Evolutionary conservation across 768 basidiomycete species (phyloP).

Genomic region (Dioszegia aurantiaca): DNA sequence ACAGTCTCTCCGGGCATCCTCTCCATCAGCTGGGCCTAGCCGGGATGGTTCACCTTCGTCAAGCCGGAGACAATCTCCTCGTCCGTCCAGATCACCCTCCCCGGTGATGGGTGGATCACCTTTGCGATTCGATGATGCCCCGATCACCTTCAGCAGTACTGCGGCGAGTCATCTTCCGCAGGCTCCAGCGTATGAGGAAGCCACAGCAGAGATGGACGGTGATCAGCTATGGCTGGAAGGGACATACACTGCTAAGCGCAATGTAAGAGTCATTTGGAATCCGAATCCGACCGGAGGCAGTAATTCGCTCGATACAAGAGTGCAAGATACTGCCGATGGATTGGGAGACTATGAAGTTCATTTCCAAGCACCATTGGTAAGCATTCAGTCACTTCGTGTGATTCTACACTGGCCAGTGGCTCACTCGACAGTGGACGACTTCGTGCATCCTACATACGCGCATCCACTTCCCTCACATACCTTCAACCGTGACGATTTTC

Average conservation of each 20-base stretch:
- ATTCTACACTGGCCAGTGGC: no score
- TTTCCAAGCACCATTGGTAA: conserved; percentile 17
- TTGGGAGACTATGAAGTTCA: conserved; percentile 16
- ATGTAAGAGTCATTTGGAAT: conserved; percentile 15
- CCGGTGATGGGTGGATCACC: background rate
- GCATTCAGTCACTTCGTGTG: no score
- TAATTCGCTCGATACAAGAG: conserved; percentile 20
- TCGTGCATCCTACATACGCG: conserved; percentile 19
- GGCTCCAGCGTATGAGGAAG: conserved; percentile 11
- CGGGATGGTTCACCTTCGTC: background rate
- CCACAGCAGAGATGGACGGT: background rate
- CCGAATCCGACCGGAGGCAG: conserved; percentile 18
- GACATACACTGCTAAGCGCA: background rate
- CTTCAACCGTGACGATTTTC: conserved; percentile 28
- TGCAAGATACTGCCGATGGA: background rate
- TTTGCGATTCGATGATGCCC: background rate
- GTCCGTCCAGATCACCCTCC: background rate
- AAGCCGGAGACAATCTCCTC: background rate
- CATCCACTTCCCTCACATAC: conserved; percentile 15
- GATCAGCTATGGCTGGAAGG: conserved; percentile 18
- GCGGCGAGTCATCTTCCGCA: conserved; percentile 14
- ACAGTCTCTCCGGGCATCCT: background rate
- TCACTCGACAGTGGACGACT: conserved; percentile 40
- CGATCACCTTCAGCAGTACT: conserved; percentile 20
- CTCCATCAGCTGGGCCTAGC: background rate